Conservation (phyloP, 345 rosid genomes). For the Triadica sebifera region DNA sequence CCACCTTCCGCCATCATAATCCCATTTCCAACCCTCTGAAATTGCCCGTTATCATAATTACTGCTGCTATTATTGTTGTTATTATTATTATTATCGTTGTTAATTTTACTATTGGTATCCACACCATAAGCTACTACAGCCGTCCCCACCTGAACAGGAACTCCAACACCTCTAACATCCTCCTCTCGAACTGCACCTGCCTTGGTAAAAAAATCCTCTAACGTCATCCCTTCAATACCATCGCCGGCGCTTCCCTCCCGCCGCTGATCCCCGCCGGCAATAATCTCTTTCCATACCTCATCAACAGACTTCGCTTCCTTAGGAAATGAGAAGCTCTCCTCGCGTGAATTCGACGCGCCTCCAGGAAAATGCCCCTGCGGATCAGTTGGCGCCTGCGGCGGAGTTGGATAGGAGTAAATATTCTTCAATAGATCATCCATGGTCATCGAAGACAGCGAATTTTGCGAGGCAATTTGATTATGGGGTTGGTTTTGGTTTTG, state of each 20-base stretch:
- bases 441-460: constrained; percentile 20
- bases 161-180: constrained; percentile 33
- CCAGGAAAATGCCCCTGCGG: background rate
- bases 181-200: constrained; percentile 48
- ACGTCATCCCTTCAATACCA: constrained; percentile 35
- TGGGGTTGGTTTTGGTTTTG: constrained; percentile 15
- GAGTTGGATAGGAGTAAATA: constrained; percentile 38
- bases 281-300: constrained; percentile 63
- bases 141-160: constrained; percentile 17
- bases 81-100: background rate
- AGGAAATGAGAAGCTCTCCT: background rate
- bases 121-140: constrained; percentile 14
- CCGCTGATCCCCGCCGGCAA: constrained; percentile 36
- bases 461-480: constrained; percentile 10
- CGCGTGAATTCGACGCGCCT: constrained; percentile 23
- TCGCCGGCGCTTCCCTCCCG: background rate
- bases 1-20: constrained; percentile 19
- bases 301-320: constrained; percentile 36
- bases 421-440: constrained; percentile 57
- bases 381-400: background rate
- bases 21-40: constrained; percentile 20
- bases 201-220: constrained; percentile 56
- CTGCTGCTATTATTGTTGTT: background rate
- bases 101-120: background rate
- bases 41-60: background rate